Percentiles rank a stretch among this genome's conserved stretches.
Evolutionary conservation across 2,329 filamentous ascomycete genomes (phyloP).

Genomic region (Colletotrichum noveboracense): DNA sequence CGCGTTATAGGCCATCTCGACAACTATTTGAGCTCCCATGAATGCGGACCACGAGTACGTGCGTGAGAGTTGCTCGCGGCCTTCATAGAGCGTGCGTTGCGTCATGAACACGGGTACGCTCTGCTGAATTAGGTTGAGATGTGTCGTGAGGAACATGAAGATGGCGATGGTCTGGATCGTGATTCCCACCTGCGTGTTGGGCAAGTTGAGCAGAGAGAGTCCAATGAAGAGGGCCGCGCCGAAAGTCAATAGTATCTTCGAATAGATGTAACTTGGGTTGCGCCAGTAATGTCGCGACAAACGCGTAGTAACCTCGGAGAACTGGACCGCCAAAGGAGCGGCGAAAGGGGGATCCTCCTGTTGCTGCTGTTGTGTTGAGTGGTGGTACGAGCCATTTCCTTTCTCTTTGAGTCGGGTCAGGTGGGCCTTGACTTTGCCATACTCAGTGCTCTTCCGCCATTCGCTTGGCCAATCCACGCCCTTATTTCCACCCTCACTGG

Average conservation of each 20-base stretch:
- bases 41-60: constrained; percentile 72
- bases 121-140: constrained; percentile 67
- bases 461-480: constrained; percentile 45
- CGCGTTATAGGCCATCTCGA: constrained; percentile 72
- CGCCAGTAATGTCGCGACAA: constrained; percentile 83
- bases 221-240: constrained; percentile 63
- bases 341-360: constrained; percentile 58
- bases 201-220: constrained; percentile 68
- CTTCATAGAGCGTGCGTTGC: constrained; percentile 70
- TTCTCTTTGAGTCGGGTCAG: constrained; percentile 27
- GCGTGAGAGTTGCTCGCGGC: constrained; percentile 67
- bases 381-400: neutral
- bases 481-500: constrained; percentile 48
- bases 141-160: constrained; percentile 76
- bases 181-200: constrained; percentile 66
- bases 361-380: constrained; percentile 33
- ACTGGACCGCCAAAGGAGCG: constrained; percentile 66
- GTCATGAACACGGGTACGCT: constrained; percentile 71
- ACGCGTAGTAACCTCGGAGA: constrained; percentile 64
- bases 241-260: constrained; percentile 66
- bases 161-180: constrained; percentile 75
- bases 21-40: constrained; percentile 67
- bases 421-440: constrained; percentile 33
- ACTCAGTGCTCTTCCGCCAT: constrained; percentile 41
- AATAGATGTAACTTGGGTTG: constrained; percentile 76